Evolutionary conservation across 2,329 filamentous ascomycete genomes (phyloP), one percentile per base, ranked within the genome.

Genomic region (Colletotrichum sp.): DNA sequence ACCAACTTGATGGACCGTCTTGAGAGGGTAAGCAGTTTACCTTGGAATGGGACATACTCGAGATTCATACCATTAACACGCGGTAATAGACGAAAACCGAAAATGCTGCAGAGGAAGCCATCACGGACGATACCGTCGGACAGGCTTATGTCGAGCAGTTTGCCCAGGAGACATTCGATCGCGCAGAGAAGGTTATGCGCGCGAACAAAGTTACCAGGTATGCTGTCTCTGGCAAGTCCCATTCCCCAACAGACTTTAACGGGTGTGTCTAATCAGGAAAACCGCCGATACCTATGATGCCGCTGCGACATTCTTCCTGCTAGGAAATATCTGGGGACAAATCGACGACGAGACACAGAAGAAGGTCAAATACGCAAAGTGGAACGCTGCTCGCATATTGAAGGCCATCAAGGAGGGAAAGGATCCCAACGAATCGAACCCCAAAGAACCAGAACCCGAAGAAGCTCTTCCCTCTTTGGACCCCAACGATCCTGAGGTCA

Each of bases 341-440:
- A 87, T 93, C 13, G 95, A 98, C 39, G 86, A 91, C 1, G 96
- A 99, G 81, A 92, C 93, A 24, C 89, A 92, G 52, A 92, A 95
- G 71, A 99, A 98, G 88, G 95, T 96, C 85, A 98, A 98, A 84
- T 99, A 95, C 83, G 96, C 96, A 57, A 99, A 99, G 85, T 99
- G 95, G 90, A 98, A 99, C 84, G 96, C 96, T 3, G 88, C 96
- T 44, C 92, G 97, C 74, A 99, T 99, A 81, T 89, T 95, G 18
- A 98, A 95, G 85, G 97, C 97, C 13, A 91, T 98, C 81, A 97
- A 96, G 81, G 95, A 96, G 55, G 96, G 96, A 70, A 93, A 95
- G 79, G 96, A 99, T 82, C 97, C 97, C 5, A 99, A 99, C 84
- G 92, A 94, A 71, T 94, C 95, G 9, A 99, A 99, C 81, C 96